phyloP scores from a whole-genome alignment of 768 basidiomycete species.

The Candolleomyces efflorescens region DNA sequence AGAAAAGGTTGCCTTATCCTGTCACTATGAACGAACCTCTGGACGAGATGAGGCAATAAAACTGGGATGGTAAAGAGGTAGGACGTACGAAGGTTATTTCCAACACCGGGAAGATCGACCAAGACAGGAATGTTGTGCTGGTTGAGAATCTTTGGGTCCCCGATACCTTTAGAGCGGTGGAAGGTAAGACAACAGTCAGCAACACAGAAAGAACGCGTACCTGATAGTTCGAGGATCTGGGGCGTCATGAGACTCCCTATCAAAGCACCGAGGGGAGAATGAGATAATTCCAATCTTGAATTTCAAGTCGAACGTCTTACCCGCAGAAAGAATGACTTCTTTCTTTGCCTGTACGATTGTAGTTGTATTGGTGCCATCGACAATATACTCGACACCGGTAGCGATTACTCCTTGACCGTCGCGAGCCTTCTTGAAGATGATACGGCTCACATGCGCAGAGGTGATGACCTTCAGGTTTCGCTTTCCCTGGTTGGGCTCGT shows the following conservation, averaged over 20 bases:
- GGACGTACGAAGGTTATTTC: slow-evolving; percentile 6
- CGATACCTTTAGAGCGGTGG: not conserved
- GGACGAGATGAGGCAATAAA: not conserved
- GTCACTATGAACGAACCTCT: slow-evolving; percentile 1
- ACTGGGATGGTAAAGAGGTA: not conserved
- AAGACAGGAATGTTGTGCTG: slow-evolving; percentile 2
- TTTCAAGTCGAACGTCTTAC: slow-evolving; percentile 20
- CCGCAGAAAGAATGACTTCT: slow-evolving; percentile 53
- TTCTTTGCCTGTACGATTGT: slow-evolving; percentile 31
- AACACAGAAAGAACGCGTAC: slow-evolving; percentile 13
- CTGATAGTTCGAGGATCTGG: slow-evolving; percentile 20
- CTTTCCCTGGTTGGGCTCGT: slow-evolving; percentile 12
- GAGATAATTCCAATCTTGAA: not conserved
- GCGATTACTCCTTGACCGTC: slow-evolving; percentile 40
- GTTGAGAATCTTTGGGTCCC: not conserved
- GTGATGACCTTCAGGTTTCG: slow-evolving; percentile 21
- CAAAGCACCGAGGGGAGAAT: not conserved
- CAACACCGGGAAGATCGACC: slow-evolving; percentile 6
- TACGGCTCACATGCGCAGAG: slow-evolving; percentile 20
- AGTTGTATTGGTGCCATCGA: slow-evolving; percentile 22
- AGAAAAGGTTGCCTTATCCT: not conserved
- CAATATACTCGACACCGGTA: slow-evolving; percentile 28
- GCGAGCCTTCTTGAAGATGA: slow-evolving; percentile 32
- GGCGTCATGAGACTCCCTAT: slow-evolving; percentile 15
- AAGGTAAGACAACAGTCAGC: not conserved